Base-by-base conservation (phyloP, 108 stramenopile genomes). In the Bacterosira constricta region DNA sequence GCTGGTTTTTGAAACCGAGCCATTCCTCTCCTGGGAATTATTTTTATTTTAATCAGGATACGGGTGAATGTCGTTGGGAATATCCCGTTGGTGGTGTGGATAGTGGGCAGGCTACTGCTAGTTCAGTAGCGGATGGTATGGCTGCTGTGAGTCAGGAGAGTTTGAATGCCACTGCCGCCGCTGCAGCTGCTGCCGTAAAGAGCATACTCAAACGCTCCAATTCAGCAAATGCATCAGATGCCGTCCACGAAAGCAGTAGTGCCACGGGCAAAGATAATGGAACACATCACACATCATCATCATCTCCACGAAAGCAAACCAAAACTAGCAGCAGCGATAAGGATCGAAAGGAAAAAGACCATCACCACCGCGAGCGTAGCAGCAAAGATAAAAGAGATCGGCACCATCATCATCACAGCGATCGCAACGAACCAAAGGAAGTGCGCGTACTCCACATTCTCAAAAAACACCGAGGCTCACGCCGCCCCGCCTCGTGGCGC, bases 361-460 rank as follows among this genome's bases (percentile, higher is more conserved):
- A 23, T 6, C 46, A 6, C 4, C 18, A 25, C 6, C 47, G 23
- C 9, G 23, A 25, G 4, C 47, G 47, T 23, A 4, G 46, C 21
- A 4, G 46, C 21, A 18, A 21, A 13, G 3, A 17, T 17, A 13
- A 25, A 21, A 21, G 47, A 25, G 47, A 49, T 21, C 25, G 47
- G 47, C 47, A 49, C 26, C 34, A 41, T 37, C 13, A 45, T 50
- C 32, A 53, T 41, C 27, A 17, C 47, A 36, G 34, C 23, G 53
- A 62, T 44, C 44, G 26, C 45, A 47, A 52, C 30, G 51, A 69
- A 56, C 88, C 88, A 12, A 82, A 87, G 55, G 76, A 95, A 69
- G 92, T 96, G 6, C 85, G 92, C 1, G 89, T 88, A 9, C 75
- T 96, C 23, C 95, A 96, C 69, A 92, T 96, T 42, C 53, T 96